Conservation (phyloP, 805 yeast genomes). For the Sungouiozyma intestinalis region DNA sequence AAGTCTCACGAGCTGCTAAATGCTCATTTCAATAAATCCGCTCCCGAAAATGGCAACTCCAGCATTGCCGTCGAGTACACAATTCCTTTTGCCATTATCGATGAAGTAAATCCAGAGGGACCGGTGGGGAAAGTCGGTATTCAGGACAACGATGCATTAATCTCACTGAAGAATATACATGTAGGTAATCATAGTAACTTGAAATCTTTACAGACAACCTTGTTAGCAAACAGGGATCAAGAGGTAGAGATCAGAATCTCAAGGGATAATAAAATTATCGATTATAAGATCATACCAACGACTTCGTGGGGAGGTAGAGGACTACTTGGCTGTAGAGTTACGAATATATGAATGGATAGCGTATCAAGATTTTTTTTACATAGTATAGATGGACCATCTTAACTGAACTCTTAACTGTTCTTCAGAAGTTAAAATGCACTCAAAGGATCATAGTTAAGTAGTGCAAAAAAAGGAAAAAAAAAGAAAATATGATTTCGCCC, state of each 20-base stretch:
- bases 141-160: constrained; percentile 41
- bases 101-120: constrained; percentile 38
- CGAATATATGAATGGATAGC: constrained; percentile 21
- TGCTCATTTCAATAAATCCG: constrained; percentile 30
- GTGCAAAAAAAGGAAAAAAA: background rate
- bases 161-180: constrained; percentile 43
- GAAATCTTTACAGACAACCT: constrained; percentile 34
- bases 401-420: too few species aligned
- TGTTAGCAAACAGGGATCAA: constrained; percentile 31
- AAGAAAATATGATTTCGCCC: constrained; percentile 82
- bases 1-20: constrained; percentile 38
- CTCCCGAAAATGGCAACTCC: background rate
- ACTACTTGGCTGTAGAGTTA: constrained; percentile 49
- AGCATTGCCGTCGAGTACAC: constrained; percentile 4
- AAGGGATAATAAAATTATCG: constrained; percentile 25
- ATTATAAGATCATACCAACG: constrained; percentile 35
- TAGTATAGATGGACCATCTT: background rate
- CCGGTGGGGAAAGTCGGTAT: constrained; percentile 56
- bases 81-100: constrained; percentile 48
- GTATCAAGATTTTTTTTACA: constrained; percentile 26
- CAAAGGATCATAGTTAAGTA: background rate
- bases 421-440: background rate
- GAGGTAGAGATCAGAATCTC: constrained; percentile 17
- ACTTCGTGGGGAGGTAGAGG: constrained; percentile 57
- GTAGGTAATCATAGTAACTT: constrained; percentile 47